Base-by-base conservation (phyloP, 1,284 basidiomycete genomes). In the Blastosporella zonata region DNA sequence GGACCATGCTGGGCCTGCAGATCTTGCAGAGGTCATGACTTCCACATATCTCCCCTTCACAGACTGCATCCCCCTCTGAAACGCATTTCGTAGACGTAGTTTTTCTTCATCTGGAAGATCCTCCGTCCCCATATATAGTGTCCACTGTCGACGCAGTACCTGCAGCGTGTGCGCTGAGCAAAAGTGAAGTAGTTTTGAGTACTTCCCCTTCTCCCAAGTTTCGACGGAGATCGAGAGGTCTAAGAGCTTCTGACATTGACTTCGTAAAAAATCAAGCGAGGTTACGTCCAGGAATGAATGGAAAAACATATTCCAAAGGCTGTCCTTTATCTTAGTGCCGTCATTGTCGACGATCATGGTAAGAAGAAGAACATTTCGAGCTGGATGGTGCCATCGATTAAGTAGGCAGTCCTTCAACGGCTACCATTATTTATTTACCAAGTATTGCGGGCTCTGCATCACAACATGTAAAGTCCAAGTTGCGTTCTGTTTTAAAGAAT, bases 391-490 rank as follows among this genome's bases (percentile, higher is more conserved):
- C 3, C 33, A 15, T 27, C 17, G 2, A 37, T 23, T 5, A 22
- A 22, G 36, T 21, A 35, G 18, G 6, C n/a, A 18, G 12, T 21
- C 21, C n/a, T 4, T 17, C 6, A 5, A 10, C 20, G 7, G 23
- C 22, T 12, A 36, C 17, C 10, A n/a, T 9, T 25, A 2, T 34
- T 21, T 20, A 49, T 59, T 34, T 50, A 81, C 82, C 80, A 13
- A 84, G 60, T 1, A 83, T 64, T 0, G 73, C 82, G 2, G 79
- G 73, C 33, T 85, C 81, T 12, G 68, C 55, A 60, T 84, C 82
- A 48, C 76, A 79, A 49, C 81, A 84, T 1, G 82, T 84, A 48
- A 84, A 69, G 53, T 84, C 81, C 10, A 82, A 55, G 9, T 52
- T 62, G 15, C 77, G 70, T 6, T 57, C 46, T 20, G 52, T 71